Evolutionary conservation across 1,284 basidiomycete genomes (phyloP), one percentile per base, ranked within the genome.

Genomic region (Filobasidium uniguttulatum): DNA sequence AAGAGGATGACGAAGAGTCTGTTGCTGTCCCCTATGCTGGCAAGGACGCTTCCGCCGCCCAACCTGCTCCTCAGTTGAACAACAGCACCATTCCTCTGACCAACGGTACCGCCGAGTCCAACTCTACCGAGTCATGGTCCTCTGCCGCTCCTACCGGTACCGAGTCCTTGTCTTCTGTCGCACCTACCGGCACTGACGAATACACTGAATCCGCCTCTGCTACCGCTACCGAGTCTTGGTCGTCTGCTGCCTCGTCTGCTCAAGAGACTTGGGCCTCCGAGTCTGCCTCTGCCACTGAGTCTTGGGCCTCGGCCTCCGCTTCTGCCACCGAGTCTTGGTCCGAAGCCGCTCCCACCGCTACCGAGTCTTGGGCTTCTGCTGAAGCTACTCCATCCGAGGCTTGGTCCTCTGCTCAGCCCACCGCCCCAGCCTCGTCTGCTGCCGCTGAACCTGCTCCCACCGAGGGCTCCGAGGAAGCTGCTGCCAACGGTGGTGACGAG

Each of bases 291-390:
- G 36, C 36, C n/a, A n/a, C 34, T n/a, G 31, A 15, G 10, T 20
- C 14, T 2, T 40, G 29, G 31, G 14, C 9, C 6, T 37, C 45
- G 3, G 44, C 30, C 10, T 15, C 40, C 20, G 45, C 44, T 17
- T 51, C 49, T 15, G 45, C 37, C 19, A 45, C 45, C 25, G 49
- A 51, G 15, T 44, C 33, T n/a, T n/a, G n/a, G n/a, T n/a, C n/a
- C n/a, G n/a, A n/a, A n/a, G 40, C 17, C 22, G 22, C 47, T 4
- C 17, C 47, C 23, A 33, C 47, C 17, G 23, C 36, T 22, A 38
- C 36, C 8, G 37, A 38, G 20, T 8, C 47, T 22, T 46, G 35
- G 29, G 9, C 44, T 36, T 26, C 49, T 25, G 36, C 38, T 23
- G 22, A 30, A 5, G 29, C 48, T 9, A 14, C 40, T 22, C 41